Conservation (phyloP, 805 yeast species). For the Candida germanica region DNA sequence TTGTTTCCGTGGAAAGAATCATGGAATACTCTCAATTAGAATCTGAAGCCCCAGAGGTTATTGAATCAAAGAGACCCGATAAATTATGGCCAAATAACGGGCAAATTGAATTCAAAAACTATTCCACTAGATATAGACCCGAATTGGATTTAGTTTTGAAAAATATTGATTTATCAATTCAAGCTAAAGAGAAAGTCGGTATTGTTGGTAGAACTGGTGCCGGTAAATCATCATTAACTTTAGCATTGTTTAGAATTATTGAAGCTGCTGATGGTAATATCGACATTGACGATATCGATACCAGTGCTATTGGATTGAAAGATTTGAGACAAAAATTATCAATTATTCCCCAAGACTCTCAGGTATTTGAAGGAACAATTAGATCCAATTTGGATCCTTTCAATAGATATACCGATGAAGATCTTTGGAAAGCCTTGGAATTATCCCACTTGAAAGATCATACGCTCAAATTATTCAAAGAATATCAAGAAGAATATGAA, state of each 20-base stretch:
- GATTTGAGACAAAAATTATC: constrained; percentile 42
- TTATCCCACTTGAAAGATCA: constrained; percentile 43
- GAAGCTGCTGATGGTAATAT: constrained; percentile 38
- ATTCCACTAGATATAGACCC: constrained; percentile 43
- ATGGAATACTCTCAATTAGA: constrained; percentile 77
- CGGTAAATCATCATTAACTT: constrained; percentile 43
- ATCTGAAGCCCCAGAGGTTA: constrained; percentile 79
- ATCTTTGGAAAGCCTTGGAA: constrained; percentile 41
- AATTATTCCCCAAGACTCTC: constrained; percentile 46
- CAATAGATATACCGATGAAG: constrained; percentile 30
- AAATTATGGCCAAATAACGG: constrained; percentile 39
- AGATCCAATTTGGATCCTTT: constrained; percentile 43
- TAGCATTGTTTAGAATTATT: constrained; percentile 43
- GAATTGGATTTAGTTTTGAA: constrained; percentile 43
- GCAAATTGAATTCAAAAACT: constrained; percentile 33
- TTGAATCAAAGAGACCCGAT: constrained; percentile 62
- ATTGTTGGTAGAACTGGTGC: constrained; percentile 48
- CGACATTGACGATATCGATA: constrained; percentile 32
- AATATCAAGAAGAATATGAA: constrained; percentile 26
- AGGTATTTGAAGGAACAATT: constrained; percentile 43
- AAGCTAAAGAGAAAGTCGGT: constrained; percentile 40
- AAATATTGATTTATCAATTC: constrained; percentile 33
- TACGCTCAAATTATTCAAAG: constrained; percentile 34
- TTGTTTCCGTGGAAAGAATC: constrained; percentile 94
- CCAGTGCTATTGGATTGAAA: constrained; percentile 36